phyloP scores from a whole-genome alignment of 805 yeast genomes.

The Saccharomycopsis lassenensis region DNA sequence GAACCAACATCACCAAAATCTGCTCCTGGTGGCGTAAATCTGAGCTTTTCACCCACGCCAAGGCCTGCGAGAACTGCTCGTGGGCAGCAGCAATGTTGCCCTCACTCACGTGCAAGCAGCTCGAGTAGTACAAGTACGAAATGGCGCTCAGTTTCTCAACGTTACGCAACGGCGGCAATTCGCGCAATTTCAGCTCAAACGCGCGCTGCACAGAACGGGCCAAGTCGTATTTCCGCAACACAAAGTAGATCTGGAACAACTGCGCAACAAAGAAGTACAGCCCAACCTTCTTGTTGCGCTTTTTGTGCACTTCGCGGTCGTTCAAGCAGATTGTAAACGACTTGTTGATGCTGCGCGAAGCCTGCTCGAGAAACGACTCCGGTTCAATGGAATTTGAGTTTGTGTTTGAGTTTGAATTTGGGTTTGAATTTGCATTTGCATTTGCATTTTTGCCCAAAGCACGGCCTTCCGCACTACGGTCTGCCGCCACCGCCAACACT shows the following conservation, averaged over 20 bases:
- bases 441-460: too few relatives aligned
- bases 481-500: slow-evolving; percentile 20
- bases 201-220: slow-evolving; percentile 70
- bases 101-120: slow-evolving; percentile 55
- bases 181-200: slow-evolving; percentile 38
- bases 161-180: slow-evolving; percentile 38
- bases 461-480: slow-evolving; percentile 21
- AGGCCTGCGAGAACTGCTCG: slow-evolving; percentile 41
- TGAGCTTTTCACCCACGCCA: not conserved
- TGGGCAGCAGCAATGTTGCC: slow-evolving; percentile 45
- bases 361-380: slow-evolving; percentile 32
- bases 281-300: slow-evolving; percentile 44
- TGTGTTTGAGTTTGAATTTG: not conserved
- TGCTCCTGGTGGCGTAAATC: slow-evolving; percentile 17
- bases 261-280: slow-evolving; percentile 63
- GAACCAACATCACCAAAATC: slow-evolving; percentile 52
- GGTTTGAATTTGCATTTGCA: not conserved
- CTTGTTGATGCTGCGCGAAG: slow-evolving; percentile 57
- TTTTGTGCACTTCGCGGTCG: slow-evolving; percentile 51
- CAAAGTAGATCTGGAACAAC: slow-evolving; percentile 59
- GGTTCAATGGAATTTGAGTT: too few relatives aligned
- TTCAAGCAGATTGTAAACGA: slow-evolving; percentile 70
- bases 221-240: slow-evolving; percentile 54
- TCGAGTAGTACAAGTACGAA: slow-evolving; percentile 58
- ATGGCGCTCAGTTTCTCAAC: slow-evolving; percentile 39